Base-by-base conservation (phyloP, 2,329 filamentous ascomycete genomes). In the Lasiodiplodia sp. region DNA sequence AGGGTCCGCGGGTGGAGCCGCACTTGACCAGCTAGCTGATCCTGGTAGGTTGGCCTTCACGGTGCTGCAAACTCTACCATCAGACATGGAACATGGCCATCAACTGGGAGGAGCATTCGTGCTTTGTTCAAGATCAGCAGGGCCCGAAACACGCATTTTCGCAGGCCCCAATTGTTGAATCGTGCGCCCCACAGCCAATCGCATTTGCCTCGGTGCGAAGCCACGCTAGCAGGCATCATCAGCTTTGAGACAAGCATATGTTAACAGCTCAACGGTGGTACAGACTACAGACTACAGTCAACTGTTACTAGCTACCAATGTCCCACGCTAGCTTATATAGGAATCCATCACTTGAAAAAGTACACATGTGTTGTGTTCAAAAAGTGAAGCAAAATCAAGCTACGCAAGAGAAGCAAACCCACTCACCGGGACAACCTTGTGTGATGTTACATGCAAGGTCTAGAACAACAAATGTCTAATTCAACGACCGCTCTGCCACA, bases 361-460 rank as follows among this genome's bases (percentile, higher is more conserved):
- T 34, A 34, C 8, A 34, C 31, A 7, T 18, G 40, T 18, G 14
- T 44, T 7, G 14, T 18, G 6, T 44, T 44, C 16, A 2, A 18
- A 18, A 18, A 44, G 14, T 7, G 38, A 44, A 34, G 28, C 28
- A 12, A 16, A 25, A 16, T 6, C 7, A 21, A 28, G 47, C 2
- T 16, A 23, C n/a, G n/a, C 23, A 25, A 18, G 23, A 14, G 18
- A 28, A 23, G 5, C 11, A 28, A 31, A 14, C 23, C 12, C 44
- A 16, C 37, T 60, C 23, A 44, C 57, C 34, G 16, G 57, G 40
- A 47, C 57, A 62, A 49, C 57, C 40, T 47, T 49, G 38, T 49
- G 40, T 28, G 25, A 62, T 6, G 21, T 16, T 49, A 25, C 37
- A 47, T 25, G 40, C 38, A 62, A 49, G 21, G 38, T 25, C 18